Evolutionary conservation across 768 basidiomycete genomes (phyloP).

Genomic region (Tricholoma furcatifolium): DNA sequence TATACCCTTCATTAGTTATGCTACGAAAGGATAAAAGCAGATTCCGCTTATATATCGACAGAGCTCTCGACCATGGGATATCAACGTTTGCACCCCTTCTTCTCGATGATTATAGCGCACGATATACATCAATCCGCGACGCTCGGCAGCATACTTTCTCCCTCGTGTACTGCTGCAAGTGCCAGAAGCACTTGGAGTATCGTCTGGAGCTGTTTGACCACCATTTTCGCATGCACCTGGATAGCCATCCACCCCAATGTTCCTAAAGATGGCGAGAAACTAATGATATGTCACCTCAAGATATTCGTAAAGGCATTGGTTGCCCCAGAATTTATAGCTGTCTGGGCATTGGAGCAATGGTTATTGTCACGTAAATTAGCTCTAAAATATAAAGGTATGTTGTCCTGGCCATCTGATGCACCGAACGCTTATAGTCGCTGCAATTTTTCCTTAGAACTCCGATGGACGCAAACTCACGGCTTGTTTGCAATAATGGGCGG

Average conservation of each 20-base stretch:
- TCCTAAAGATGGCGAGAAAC: constrained; percentile 4
- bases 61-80: no score
- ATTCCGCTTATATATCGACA: no score
- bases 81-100: neutral
- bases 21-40: no score
- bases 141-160: neutral
- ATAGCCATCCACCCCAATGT: constrained; percentile 25
- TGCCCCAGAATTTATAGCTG: constrained; percentile 19
- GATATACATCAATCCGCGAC: neutral
- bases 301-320: constrained; percentile 18
- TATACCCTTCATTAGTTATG: no score
- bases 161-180: neutral
- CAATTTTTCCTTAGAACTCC: constrained; percentile 6
- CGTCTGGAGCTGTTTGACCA: constrained; percentile 21
- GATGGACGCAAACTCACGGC: constrained; percentile 21
- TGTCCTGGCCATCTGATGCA: neutral
- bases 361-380: constrained; percentile 16
- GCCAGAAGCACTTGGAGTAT: constrained; percentile 16
- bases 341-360: constrained; percentile 20
- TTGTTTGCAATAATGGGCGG: constrained; percentile 30
- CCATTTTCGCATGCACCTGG: constrained; percentile 24
- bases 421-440: neutral
- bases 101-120: neutral
- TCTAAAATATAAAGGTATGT: neutral
- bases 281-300: neutral